phyloP scores from a whole-genome alignment of 805 yeast species.

The Brettanomyces sp. region DNA sequence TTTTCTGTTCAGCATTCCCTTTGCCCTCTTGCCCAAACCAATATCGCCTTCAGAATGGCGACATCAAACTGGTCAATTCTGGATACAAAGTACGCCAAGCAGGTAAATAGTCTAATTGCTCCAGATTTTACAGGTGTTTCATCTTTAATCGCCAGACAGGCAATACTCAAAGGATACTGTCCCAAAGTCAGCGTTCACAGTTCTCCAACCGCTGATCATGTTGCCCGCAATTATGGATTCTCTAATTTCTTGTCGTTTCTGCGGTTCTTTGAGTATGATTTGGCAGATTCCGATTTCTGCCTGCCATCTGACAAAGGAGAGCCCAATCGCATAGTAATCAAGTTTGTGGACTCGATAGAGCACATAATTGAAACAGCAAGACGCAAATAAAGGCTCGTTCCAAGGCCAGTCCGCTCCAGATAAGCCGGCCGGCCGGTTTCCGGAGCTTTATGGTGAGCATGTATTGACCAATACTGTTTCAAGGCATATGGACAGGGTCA shows the following conservation, averaged over 20 bases:
- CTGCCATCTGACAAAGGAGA: conserved; percentile 4
- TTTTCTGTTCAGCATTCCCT: too few relatives aligned
- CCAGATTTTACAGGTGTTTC: conserved; percentile 21
- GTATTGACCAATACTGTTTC: conserved; percentile 6
- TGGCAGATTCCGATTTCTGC: conserved; percentile 14
- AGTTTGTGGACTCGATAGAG: conserved; percentile 9
- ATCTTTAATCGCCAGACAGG: conserved; percentile 18
- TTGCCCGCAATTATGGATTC: conserved; percentile 14
- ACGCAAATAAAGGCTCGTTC: too few relatives aligned
- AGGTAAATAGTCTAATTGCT: conserved; percentile 10
- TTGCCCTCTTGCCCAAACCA: too few relatives aligned
- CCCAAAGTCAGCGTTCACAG: conserved; percentile 25
- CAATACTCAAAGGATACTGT: conserved; percentile 20
- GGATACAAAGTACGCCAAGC: conserved; percentile 12
- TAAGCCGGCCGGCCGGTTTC: background rate
- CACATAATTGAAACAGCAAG: too few relatives aligned
- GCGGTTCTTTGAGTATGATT: conserved; percentile 19
- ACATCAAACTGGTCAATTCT: background rate
- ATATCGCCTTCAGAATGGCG: too few relatives aligned
- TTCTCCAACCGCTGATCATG: conserved; percentile 14
- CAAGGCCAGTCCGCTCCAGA: background rate
- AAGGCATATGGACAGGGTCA: too few relatives aligned
- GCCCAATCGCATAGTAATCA: conserved; percentile 13
- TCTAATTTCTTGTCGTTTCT: conserved; percentile 15
- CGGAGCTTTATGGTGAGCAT: background rate